A percentile compares a stretch with the other conserved stretches of the same genome.
Conservation (phyloP, 225 moss, liverwort and hornwort genomes). For the Neckera pumila region DNA sequence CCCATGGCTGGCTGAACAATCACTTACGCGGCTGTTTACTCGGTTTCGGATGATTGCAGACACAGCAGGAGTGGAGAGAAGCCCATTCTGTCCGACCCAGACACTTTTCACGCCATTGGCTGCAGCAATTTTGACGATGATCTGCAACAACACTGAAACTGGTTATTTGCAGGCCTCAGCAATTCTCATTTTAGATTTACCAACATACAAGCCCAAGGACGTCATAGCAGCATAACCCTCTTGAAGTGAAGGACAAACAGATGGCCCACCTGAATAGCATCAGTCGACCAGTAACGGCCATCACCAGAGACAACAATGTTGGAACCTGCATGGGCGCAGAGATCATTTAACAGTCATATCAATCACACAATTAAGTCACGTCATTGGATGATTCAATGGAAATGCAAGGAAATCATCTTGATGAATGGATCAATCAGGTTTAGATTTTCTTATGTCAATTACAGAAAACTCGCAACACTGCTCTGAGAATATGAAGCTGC, state of each 20-base stretch:
- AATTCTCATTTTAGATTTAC: not conserved
- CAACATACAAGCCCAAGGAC: not conserved
- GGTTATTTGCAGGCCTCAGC: not conserved
- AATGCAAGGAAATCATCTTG: not conserved
- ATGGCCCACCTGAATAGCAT: constrained; percentile 58
- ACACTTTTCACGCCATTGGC: constrained; percentile 62
- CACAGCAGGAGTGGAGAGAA: constrained; percentile 89
- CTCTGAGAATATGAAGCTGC: not conserved
- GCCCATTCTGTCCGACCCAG: constrained; percentile 71
- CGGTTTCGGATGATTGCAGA: constrained; percentile 63
- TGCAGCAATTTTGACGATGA: constrained; percentile 73
- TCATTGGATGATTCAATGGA: too few species aligned
- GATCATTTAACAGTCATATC: not conserved
- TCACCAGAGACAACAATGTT: constrained; percentile 89
- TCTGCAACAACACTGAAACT: constrained; percentile 12
- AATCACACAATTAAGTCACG: not conserved
- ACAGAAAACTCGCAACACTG: not conserved
- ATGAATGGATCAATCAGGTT: not conserved
- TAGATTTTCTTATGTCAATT: not conserved
- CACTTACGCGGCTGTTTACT: constrained; percentile 39
- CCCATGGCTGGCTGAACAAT: not conserved
- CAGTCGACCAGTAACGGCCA: constrained; percentile 74
- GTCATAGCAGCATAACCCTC: not conserved
- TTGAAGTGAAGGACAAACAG: not conserved
- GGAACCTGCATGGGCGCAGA: constrained; percentile 30